These are phyloP conservation scores for Magnusiomyces tetraspermus DNA, from an alignment of 1,139 yeast species.

Conservation along the genomic window DNA sequence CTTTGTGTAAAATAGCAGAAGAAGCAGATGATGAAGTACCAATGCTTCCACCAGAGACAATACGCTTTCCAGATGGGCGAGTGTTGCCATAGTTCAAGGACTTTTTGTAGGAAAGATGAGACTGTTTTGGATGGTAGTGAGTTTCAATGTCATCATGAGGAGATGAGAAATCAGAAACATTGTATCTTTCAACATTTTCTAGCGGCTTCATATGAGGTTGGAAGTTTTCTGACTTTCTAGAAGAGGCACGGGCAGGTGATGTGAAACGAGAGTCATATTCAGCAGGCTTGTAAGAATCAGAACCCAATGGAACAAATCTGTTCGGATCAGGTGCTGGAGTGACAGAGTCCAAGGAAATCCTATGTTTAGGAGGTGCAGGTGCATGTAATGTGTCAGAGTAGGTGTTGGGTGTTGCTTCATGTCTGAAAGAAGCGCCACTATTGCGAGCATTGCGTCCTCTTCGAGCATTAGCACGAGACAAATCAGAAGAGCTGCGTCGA, in stretches of 20 bases:
- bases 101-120: background rate
- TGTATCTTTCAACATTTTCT: too few relatives aligned
- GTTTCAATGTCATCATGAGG: background rate
- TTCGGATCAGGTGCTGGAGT: background rate
- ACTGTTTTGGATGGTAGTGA: background rate
- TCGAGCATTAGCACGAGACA: background rate
- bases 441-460: background rate
- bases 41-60: background rate
- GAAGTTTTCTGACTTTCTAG: too few relatives aligned
- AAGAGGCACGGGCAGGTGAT: background rate
- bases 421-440: background rate
- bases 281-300: background rate
- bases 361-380: constrained; percentile 4
- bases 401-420: background rate
- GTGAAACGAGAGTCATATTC: background rate
- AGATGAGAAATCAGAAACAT: too few relatives aligned
- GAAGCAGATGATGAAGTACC: background rate
- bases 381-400: background rate
- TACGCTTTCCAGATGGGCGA: background rate
- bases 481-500: background rate
- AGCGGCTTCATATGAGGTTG: too few relatives aligned
- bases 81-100: background rate
- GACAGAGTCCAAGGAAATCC: background rate
- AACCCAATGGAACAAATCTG: too few relatives aligned
- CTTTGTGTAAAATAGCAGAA: background rate